phyloP scores from a whole-genome alignment of 2,329 filamentous ascomycete genomes.

The Talaromyces sp. region DNA sequence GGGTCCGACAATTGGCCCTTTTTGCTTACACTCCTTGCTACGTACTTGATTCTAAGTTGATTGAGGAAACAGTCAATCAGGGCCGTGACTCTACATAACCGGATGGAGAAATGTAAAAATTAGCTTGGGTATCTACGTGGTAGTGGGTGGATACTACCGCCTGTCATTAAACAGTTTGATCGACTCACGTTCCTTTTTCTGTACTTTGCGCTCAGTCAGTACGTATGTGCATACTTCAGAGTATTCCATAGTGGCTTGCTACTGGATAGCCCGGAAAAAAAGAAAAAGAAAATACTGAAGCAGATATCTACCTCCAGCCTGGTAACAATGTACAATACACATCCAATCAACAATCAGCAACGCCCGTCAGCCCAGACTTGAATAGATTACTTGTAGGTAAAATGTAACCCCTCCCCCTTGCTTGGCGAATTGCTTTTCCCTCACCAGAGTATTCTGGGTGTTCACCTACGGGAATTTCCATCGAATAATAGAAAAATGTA shows the following conservation, averaged over 20 bases:
- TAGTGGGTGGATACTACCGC: background rate
- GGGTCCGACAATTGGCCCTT: background rate
- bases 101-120: background rate
- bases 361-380: background rate
- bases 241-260: background rate
- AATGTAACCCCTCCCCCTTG: conserved; percentile 8
- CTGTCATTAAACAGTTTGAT: background rate
- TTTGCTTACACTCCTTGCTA: background rate
- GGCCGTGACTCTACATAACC: no score
- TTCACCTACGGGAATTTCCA: background rate
- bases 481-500: background rate
- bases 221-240: background rate
- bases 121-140: conserved; percentile 1
- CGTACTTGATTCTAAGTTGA: background rate
- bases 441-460: background rate
- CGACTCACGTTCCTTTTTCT: conserved; percentile 1
- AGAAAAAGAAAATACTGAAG: background rate
- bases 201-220: background rate
- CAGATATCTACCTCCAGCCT: background rate
- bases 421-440: conserved; percentile 6
- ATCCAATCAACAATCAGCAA: background rate
- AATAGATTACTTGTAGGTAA: conserved; percentile 8
- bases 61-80: no score
- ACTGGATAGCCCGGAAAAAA: no score
- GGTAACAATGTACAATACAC: background rate